A percentile compares a stretch with the other conserved stretches of the same genome.
Evolutionary conservation across 352 stramenopile species (phyloP).

Genomic region (Phytophthora citrophthora): DNA sequence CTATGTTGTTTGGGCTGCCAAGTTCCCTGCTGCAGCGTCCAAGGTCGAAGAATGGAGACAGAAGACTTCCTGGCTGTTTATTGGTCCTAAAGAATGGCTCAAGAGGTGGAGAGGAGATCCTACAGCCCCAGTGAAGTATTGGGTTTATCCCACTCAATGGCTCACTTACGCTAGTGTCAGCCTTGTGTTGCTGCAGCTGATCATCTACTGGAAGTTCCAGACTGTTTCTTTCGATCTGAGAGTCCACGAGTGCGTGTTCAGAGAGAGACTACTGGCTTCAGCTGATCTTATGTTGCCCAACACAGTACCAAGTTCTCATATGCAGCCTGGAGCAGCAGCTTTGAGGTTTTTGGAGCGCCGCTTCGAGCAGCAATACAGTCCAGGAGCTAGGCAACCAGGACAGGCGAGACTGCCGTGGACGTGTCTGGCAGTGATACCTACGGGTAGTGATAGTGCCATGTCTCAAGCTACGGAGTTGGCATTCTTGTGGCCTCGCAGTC

Average conservation of each 20-base stretch:
- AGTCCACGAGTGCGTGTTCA: conserved; percentile 74
- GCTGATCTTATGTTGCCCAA: conserved; percentile 29
- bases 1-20: conserved; percentile 28
- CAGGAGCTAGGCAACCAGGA: conserved; percentile 29
- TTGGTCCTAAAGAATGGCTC: conserved; percentile 25
- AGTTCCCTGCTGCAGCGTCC: conserved; percentile 28
- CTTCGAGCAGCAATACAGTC: conserved; percentile 64
- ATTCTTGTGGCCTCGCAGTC: conserved; percentile 62
- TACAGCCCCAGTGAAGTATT: conserved; percentile 55
- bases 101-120: conserved; percentile 28
- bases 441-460: conserved; percentile 29
- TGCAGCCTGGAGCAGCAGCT: conserved; percentile 30
- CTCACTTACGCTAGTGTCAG: conserved; percentile 62
- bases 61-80: conserved; percentile 13
- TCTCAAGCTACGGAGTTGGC: conserved; percentile 49
- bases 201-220: conserved; percentile 61
- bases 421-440: conserved; percentile 65
- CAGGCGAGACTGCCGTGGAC: conserved; percentile 58
- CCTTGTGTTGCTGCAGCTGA: conserved; percentile 51
- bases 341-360: conserved; percentile 63
- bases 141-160: conserved; percentile 71
- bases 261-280: conserved; percentile 54
- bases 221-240: conserved; percentile 52
- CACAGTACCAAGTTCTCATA: conserved; percentile 13
- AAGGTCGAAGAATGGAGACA: conserved; percentile 22